These are phyloP conservation scores for Chaetothyriales sp. DNA, from an alignment of 2,329 filamentous ascomycete species.

Conservation along the genomic window DNA sequence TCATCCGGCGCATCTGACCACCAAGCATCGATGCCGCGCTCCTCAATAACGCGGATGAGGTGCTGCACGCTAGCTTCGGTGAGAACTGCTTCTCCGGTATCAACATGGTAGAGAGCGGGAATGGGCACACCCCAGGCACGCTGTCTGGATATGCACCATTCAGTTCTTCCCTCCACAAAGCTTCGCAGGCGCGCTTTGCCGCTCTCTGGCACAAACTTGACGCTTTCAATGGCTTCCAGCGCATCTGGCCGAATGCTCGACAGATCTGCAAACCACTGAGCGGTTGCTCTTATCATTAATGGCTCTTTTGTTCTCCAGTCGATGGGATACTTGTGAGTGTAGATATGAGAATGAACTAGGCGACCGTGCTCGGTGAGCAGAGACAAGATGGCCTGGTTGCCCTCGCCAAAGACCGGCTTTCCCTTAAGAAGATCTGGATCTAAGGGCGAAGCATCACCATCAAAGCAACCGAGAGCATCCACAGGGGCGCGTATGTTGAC, in stretches of 20 bases:
- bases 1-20: constrained; percentile 73
- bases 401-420: constrained; percentile 54
- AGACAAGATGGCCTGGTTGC: constrained; percentile 53
- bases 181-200: constrained; percentile 63
- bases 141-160: constrained; percentile 97
- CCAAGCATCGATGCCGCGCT: constrained; percentile 81
- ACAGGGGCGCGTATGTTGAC: constrained; percentile 48
- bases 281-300: constrained; percentile 78
- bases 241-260: constrained; percentile 63
- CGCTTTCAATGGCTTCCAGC: constrained; percentile 51
- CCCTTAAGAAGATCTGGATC: constrained; percentile 54
- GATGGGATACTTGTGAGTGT: constrained; percentile 89
- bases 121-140: constrained; percentile 95
- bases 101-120: constrained; percentile 63
- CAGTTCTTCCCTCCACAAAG: constrained; percentile 73
- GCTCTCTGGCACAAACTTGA: constrained; percentile 62
- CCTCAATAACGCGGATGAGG: constrained; percentile 62
- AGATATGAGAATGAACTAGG: constrained; percentile 56
- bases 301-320: constrained; percentile 95
- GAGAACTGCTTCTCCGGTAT: constrained; percentile 59
- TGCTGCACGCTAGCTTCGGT: constrained; percentile 66
- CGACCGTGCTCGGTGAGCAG: constrained; percentile 44
- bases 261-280: constrained; percentile 96
- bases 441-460: constrained; percentile 58
- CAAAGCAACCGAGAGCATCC: constrained; percentile 67